Percentiles rank a stretch among this genome's conserved stretches.
Conservation (phyloP, 768 basidiomycete species). For the Leccinum boreale region DNA sequence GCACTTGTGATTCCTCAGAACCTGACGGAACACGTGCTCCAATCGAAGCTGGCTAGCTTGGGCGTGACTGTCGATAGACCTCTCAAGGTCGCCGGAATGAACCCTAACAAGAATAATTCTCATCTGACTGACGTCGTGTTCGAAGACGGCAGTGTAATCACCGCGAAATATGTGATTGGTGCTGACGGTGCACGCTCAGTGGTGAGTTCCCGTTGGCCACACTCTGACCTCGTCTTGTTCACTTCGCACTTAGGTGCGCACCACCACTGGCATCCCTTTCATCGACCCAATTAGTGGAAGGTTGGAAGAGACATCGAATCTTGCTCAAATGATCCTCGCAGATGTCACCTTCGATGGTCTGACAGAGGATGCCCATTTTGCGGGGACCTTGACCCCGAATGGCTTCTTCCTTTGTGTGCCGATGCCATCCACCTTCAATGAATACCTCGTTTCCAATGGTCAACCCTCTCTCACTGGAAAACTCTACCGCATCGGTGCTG, state of each 20-base stretch:
- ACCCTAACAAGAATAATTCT: neutral
- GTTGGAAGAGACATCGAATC: neutral
- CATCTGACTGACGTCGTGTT: neutral
- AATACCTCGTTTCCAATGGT: neutral
- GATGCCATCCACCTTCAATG: neutral
- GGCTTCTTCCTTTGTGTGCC: slow-evolving; percentile 14
- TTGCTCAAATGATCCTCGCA: neutral
- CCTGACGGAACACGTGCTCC: slow-evolving; percentile 42
- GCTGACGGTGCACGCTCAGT: neutral
- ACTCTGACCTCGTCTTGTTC: neutral
- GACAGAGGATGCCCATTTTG: neutral
- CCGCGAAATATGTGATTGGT: neutral
- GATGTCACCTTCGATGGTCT: neutral
- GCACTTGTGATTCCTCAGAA: slow-evolving; percentile 43
- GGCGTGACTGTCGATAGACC: neutral
- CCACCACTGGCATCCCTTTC: neutral
- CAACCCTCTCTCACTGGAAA: neutral
- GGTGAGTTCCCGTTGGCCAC: neutral
- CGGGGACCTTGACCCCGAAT: slow-evolving; percentile 7
- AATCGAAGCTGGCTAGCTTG: neutral
- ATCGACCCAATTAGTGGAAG: neutral
- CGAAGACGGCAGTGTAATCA: neutral
- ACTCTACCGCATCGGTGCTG: neutral
- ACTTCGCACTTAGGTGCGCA: neutral
- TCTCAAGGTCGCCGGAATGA: neutral